These are phyloP conservation scores for Centella asiatica DNA, from an alignment of 129 eudicot genomes.

Conservation along the genomic window DNA sequence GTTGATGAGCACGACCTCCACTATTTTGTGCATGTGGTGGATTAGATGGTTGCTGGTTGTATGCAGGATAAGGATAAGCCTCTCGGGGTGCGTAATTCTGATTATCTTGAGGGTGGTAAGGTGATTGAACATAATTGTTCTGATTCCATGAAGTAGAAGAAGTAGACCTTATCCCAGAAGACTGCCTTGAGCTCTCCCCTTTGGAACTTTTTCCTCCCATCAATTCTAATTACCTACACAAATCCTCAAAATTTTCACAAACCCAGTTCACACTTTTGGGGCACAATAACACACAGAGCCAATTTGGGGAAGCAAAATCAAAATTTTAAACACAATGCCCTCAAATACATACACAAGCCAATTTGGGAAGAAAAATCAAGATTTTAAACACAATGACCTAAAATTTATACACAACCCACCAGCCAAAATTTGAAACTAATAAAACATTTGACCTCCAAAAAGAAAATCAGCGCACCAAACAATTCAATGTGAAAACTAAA, in stretches of 20 bases:
- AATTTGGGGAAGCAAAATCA: background rate
- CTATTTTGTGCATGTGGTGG: slow-evolving; percentile 31
- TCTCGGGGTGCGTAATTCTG: slow-evolving; percentile 21
- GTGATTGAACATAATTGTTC: slow-evolving; percentile 11
- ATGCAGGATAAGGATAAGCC: slow-evolving; percentile 24
- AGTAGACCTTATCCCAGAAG: slow-evolving; percentile 34
- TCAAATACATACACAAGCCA: too few species aligned
- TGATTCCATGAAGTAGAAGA: slow-evolving; percentile 46
- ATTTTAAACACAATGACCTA: too few species aligned
- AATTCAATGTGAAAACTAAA: too few species aligned
- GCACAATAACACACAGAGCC: too few species aligned
- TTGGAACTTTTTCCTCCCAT: slow-evolving; percentile 77
- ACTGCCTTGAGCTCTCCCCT: slow-evolving; percentile 28
- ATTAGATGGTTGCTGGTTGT: slow-evolving; percentile 17
- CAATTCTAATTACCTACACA: slow-evolving; percentile 16
- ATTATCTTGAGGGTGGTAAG: slow-evolving; percentile 24
- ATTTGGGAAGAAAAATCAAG: too few species aligned
- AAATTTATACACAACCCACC: too few species aligned
- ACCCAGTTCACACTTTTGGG: too few species aligned
- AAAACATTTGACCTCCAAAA: too few species aligned
- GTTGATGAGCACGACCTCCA: slow-evolving; percentile 36
- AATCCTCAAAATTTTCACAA: background rate
- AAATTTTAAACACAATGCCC: too few species aligned
- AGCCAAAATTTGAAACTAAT: too few species aligned
- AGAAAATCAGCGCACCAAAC: too few species aligned